Evolutionary conservation across 148 eudicot genomes (phyloP).

Genomic region (Heliamphora exappendiculata): DNA sequence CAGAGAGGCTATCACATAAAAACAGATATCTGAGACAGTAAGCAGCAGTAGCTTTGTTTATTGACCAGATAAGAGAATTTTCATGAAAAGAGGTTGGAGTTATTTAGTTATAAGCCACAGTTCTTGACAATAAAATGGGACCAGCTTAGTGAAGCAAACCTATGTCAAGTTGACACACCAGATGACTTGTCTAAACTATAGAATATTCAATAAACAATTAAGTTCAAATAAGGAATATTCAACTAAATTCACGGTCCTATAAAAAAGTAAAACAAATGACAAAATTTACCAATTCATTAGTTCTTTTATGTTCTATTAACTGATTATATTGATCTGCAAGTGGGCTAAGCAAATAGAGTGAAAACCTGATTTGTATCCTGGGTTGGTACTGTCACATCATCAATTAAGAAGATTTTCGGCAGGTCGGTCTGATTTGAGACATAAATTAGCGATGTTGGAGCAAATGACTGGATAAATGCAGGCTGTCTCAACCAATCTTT

Average conservation of each 20-base stretch:
- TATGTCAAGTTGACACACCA: neutral
- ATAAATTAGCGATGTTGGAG: slow-evolving; percentile 78
- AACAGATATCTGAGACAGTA: neutral
- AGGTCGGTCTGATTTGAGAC: slow-evolving; percentile 71
- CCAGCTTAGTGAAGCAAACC: neutral
- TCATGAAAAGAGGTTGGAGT: neutral
- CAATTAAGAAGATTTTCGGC: slow-evolving; percentile 78
- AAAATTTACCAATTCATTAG: neutral
- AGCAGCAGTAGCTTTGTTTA: neutral
- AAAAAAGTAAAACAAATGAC: too few relatives aligned
- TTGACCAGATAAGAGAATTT: neutral
- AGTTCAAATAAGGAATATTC: too few relatives aligned
- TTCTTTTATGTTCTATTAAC: neutral
- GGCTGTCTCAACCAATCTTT: slow-evolving; percentile 85
- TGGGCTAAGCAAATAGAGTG: neutral
- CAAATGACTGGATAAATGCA: slow-evolving; percentile 92
- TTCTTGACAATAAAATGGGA: neutral
- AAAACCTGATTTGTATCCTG: slow-evolving; percentile 97
- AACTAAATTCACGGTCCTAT: too few relatives aligned
- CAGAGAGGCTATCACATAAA: neutral
- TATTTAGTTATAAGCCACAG: neutral
- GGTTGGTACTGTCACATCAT: slow-evolving; percentile 50
- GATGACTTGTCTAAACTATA: neutral
- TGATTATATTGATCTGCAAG: neutral
- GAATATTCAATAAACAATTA: neutral